These are phyloP conservation scores for Orobanche coerulescens DNA, from an alignment of 257 asterid genomes.

Conservation along the genomic window DNA sequence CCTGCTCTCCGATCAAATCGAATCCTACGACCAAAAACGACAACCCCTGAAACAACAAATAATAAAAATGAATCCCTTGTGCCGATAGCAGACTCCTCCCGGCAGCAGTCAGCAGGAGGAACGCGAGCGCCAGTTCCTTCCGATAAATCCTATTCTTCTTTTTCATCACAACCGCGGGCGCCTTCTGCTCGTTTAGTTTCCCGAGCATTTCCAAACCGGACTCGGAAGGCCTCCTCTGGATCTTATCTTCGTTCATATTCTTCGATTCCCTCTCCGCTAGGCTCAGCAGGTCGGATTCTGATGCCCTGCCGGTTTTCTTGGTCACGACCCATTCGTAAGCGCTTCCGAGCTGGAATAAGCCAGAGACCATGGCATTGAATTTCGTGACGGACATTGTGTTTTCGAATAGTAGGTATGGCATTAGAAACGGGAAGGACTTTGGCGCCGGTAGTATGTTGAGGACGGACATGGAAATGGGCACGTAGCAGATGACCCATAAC, in stretches of 20 bases:
- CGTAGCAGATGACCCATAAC: constrained; percentile 79
- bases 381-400: constrained; percentile 97
- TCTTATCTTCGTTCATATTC: constrained; percentile 41
- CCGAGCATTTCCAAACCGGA: constrained; percentile 73
- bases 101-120: constrained; percentile 76
- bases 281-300: constrained; percentile 67
- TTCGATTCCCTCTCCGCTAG: constrained; percentile 61
- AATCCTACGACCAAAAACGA: constrained; percentile 74
- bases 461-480: constrained; percentile 71
- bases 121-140: constrained; percentile 75
- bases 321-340: constrained; percentile 96
- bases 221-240: constrained; percentile 68
- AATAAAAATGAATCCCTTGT: constrained; percentile 89
- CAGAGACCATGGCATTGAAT: constrained; percentile 89
- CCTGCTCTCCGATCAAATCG: constrained; percentile 89
- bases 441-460: constrained; percentile 78
- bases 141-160: constrained; percentile 67
- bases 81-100: constrained; percentile 73
- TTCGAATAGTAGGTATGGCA: constrained; percentile 89
- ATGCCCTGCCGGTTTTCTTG: constrained; percentile 77
- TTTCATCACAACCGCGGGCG: constrained; percentile 25
- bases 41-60: constrained; percentile 78
- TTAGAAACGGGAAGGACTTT: constrained; percentile 79
- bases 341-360: constrained; percentile 81
- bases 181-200: constrained; percentile 42